Base-by-base conservation (phyloP, 2,329 filamentous ascomycete species). In the Pseudomassariella vexata region DNA sequence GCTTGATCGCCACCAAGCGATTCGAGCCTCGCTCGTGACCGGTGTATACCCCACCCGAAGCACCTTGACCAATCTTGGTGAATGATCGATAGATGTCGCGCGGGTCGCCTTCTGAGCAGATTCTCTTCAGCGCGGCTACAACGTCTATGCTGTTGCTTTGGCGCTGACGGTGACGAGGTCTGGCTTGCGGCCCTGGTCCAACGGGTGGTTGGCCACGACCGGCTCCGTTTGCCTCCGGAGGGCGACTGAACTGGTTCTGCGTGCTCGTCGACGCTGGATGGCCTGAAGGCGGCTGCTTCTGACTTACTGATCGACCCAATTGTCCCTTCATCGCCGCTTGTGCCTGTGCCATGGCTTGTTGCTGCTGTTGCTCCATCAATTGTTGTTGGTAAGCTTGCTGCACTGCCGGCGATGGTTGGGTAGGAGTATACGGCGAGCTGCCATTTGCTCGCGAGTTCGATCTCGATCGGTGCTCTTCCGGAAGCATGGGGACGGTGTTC, bases 31-130 rank as follows among this genome's bases (percentile, higher is more conserved):
- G 73, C 58, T 95, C 86, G 54, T 90, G 86, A 4, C 90, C 92
- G 1, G 87, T 95, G 53, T 80, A 98, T 1, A 98, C 92, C 40
- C 92, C 92, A 46, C 92, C 92, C 7, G 90, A 96, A 22, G 92
- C 92, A 57, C 92, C 92, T 60, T 98, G 92, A 1, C 92, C 92
- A 55, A 98, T 96, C 66, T 96, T 96, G 54, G 79, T 89, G 47
- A 96, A 77, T 36, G 82, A 81, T 35, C 82, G 78, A 62, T 95
- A 98, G 42, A 90, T 81, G 34, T 85, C 80, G 17, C 86, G 85
- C 4, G 92, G 92, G 53, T 98, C 90, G 28, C 85, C 86, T 32
- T 87, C 79, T 15, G 81, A 89, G 57, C 92, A 96, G 42, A 98
- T 96, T 19, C 85, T 78, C 57, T 88, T 86, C 32, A 98, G 70